Percentiles rank a stretch among this genome's conserved stretches.
phyloP scores from a whole-genome alignment of 768 basidiomycete genomes.

The Strobilomyces confusus region DNA sequence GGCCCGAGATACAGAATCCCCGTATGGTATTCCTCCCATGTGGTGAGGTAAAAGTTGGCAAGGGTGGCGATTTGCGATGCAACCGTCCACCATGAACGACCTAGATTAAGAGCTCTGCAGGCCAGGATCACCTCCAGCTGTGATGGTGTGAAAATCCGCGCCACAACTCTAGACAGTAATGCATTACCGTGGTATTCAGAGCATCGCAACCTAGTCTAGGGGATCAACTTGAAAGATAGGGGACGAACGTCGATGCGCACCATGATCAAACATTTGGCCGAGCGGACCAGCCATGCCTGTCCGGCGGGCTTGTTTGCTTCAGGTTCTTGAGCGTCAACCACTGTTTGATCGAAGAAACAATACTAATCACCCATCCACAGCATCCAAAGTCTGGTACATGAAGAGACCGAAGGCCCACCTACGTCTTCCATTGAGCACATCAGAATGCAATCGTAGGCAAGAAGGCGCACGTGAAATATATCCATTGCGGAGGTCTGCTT shows the following conservation, averaged over 20 bases:
- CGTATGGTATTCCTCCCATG: constrained; percentile 87
- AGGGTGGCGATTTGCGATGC: constrained; percentile 70
- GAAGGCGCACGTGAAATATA: constrained; percentile 78
- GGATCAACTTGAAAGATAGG: background rate
- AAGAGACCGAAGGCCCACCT: constrained; percentile 91
- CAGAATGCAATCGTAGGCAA: background rate
- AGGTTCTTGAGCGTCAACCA: background rate
- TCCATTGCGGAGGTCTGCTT: constrained; percentile 69
- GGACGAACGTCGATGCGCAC: constrained; percentile 35
- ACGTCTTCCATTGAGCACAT: constrained; percentile 1
- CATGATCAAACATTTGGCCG: constrained; percentile 98
- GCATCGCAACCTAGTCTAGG: constrained; percentile 74
- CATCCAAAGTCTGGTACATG: constrained; percentile 85
- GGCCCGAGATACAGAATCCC: constrained; percentile 88
- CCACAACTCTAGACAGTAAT: background rate
- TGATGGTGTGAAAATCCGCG: background rate
- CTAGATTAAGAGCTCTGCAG: constrained; percentile 82
- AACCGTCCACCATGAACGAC: constrained; percentile 97
- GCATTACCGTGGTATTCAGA: constrained; percentile 82
- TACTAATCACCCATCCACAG: constrained; percentile 73
- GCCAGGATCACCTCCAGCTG: constrained; percentile 87
- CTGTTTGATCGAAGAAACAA: background rate
- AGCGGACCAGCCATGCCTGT: constrained; percentile 98
- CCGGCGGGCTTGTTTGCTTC: constrained; percentile 89
- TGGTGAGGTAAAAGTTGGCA: constrained; percentile 70